Evolutionary conservation across 140 eudicot genomes (phyloP), one percentile per base, ranked within the genome.

Genomic region (Erigeron philadelphicus): DNA sequence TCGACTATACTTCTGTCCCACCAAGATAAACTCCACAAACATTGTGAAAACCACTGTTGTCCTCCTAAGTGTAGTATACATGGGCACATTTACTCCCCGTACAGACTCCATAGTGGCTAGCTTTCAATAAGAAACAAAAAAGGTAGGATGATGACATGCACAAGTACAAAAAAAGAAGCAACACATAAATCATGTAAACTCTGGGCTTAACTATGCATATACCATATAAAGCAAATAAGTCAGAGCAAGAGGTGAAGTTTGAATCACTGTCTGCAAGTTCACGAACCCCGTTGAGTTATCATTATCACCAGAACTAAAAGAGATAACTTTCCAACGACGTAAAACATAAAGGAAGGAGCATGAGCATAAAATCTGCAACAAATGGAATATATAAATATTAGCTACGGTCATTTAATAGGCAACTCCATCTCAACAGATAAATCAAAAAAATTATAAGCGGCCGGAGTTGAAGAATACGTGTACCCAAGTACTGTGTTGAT

Each of bases 141-240:
- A 59, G 17, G 61, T 17, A 66, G 69, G 38, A 47, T 58, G 54
- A 19, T 43, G 52, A 42, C 61, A 47, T 72, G 65, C 49, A 42
- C 35, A 59, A 9, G 57, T 17, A 53, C 46, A 76, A 63, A 42
- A 52, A 10, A 45, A 31, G 38, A 64, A 68, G 9, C 9, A 48
- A 43, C 8, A 19, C 3, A 1, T 23, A 35, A 15, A 17, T n/a
- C 19, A 74, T 2, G 47, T 18, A 42, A 71, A 63, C 6, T 48
- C 44, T 42, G 48, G 7, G 17, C 57, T n/a, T 66, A 40, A 55
- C 18, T 12, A 75, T 46, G 50, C 48, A 67, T 73, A 18, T 83
- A 93, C 98, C 98, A 93, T 93, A 82, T 89, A 93, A 61, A 93
- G 88, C 81, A 93, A 85, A 86, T 93, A 93, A 76, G 95, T 71